Conservation (phyloP, 345 rosid species). For the Conringia planisiliqua region DNA sequence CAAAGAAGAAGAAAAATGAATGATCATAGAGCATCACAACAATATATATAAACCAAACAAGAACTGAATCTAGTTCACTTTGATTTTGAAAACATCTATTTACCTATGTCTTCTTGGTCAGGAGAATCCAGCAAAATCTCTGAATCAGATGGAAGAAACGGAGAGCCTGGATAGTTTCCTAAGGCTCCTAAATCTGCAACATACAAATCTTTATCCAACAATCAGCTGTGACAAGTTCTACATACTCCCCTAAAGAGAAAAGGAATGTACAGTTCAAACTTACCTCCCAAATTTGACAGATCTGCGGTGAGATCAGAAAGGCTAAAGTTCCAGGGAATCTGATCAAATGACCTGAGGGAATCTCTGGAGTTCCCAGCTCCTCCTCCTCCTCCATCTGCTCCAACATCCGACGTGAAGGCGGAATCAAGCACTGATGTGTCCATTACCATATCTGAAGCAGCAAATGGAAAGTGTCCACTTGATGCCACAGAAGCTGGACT, state of each 20-base stretch:
- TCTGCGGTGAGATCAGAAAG: constrained; percentile 89
- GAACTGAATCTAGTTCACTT: not conserved
- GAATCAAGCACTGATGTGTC: constrained; percentile 84
- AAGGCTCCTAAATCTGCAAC: constrained; percentile 86
- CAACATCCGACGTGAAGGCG: constrained; percentile 86
- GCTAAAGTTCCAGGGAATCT: constrained; percentile 91
- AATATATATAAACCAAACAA: not conserved
- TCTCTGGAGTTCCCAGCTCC: constrained; percentile 70
- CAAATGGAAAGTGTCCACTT: constrained; percentile 86
- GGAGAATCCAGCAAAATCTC: constrained; percentile 97
- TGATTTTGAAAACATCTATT: not conserved
- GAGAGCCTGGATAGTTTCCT: constrained; percentile 94
- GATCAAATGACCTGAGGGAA: constrained; percentile 79
- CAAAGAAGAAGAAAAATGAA: not conserved
- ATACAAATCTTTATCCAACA: constrained; percentile 22
- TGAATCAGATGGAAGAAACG: constrained; percentile 91
- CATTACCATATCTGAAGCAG: constrained; percentile 84
- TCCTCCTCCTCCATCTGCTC: constrained; percentile 52
- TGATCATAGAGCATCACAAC: not conserved
- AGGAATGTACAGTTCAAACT: not conserved
- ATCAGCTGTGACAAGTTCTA: not conserved
- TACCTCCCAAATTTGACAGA: constrained; percentile 79
- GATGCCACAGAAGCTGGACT: constrained; percentile 93
- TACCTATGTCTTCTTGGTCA: constrained; percentile 87
- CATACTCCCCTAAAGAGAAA: not conserved